Base-by-base conservation (phyloP, 2,329 filamentous ascomycete species). In the Penicillium sp. region DNA sequence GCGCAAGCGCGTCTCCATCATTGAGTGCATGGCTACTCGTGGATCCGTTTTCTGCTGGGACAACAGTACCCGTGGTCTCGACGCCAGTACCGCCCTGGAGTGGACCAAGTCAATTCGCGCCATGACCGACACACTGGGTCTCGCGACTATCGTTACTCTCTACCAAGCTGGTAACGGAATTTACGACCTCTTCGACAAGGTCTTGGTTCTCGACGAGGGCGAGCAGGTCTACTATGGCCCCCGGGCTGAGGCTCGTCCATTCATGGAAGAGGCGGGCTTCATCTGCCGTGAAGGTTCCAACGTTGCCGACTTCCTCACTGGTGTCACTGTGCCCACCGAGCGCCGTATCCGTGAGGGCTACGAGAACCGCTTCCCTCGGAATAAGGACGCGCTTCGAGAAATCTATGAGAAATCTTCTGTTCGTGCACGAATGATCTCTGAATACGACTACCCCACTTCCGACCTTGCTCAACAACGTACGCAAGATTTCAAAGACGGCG, bases 151-250 rank as follows among this genome's bases (percentile, higher is more conserved):
- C 45, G 83, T 87, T 12, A 87, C 85, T 0, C 75, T 89, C 0
- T 89, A 90, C 67, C 87, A 89, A 66, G 87, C 87, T 3, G 85
- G 85, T 6, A 87, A 89, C 53, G 84, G 82, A 23, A 89, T 89
- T 55, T 89, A 88, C 67, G 76, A 87, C 25, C 77, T 86, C 0
- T 89, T 89, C 66, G 86, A 89, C 67, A 89, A 89, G 65, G 85
- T 89, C 0, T 76, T 89, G 0, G 81, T 89, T 8, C 78, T 89
- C 3, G 85, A 89, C 45, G 81, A 84, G 54, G 87, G 87, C 45
- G 83, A 85, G 57, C 72, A 89, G 61, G 79, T 88, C 43, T 89
- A 81, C 73, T 89, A 86, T 61, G 86, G 86, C 0, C 80, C 85
- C 0, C 73, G 77, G 49, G 72, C 77, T 4, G 76, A 84, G 49